These are phyloP conservation scores for Cnidoscolus chayamansa DNA, from an alignment of 441 rosid genomes.

Conservation along the genomic window DNA sequence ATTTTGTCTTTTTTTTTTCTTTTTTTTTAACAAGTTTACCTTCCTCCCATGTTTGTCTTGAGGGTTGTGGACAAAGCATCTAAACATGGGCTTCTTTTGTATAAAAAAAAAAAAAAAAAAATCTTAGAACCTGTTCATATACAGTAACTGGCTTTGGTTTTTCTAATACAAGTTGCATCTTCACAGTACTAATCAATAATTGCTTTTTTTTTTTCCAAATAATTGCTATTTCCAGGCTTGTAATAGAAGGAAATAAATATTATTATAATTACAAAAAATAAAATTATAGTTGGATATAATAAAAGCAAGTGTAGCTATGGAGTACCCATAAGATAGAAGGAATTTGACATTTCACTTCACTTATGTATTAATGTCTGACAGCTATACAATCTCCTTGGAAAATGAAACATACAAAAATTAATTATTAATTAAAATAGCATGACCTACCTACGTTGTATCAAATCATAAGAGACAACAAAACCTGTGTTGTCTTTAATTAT, in stretches of 20 bases:
- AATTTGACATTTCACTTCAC: background rate
- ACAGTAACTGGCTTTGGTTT: background rate
- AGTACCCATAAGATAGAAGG: background rate
- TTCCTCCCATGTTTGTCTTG: background rate
- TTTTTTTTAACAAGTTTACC: slow-evolving; percentile 2
- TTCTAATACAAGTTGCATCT: background rate
- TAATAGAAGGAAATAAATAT: background rate
- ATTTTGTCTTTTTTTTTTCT: slow-evolving; percentile 20
- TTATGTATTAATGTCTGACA: too few relatives aligned
- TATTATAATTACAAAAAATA: background rate
- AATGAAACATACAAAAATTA: background rate
- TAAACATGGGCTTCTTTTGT: background rate
- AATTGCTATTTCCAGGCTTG: slow-evolving; percentile 5
- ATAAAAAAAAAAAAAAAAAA: too few relatives aligned
- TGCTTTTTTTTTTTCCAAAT: slow-evolving; percentile 4
- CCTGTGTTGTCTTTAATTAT: background rate
- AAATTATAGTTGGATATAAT: background rate
- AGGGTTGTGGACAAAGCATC: slow-evolving; percentile 15
- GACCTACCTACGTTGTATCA: background rate
- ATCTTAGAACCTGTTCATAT: background rate
- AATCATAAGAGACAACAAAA: slow-evolving; percentile 4
- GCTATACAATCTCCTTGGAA: background rate
- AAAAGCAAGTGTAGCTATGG: background rate
- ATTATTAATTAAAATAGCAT: background rate
- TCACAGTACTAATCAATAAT: slow-evolving; percentile 9